Percentiles rank a stretch among this genome's conserved stretches.
Evolutionary conservation across 2,329 filamentous ascomycete species (phyloP).

Genomic region (Hypomyces rosellus): DNA sequence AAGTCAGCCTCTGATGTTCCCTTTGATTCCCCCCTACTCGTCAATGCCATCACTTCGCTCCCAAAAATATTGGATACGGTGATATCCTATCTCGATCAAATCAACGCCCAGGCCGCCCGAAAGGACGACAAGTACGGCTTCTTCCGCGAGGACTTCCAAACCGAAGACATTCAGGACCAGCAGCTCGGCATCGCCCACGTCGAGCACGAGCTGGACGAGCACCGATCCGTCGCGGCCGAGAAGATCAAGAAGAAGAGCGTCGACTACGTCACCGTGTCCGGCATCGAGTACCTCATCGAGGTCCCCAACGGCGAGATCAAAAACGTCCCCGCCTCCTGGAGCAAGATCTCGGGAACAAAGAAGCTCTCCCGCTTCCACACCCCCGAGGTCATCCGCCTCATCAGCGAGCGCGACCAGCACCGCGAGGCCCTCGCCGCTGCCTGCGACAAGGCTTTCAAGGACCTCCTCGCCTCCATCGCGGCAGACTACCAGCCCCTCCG

Average conservation of each 20-base stretch:
- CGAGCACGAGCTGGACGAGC: conserved; percentile 78
- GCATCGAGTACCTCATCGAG: conserved; percentile 93
- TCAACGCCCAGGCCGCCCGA: conserved; percentile 77
- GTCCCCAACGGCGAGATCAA: conserved; percentile 77
- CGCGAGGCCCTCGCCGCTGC: conserved; percentile 89
- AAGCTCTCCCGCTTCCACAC: conserved; percentile 90
- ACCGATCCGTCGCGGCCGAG: conserved; percentile 63
- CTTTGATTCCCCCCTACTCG: conserved; percentile 65
- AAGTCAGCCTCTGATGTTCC: conserved; percentile 59
- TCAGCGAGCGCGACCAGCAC: conserved; percentile 86
- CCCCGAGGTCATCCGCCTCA: conserved; percentile 75
- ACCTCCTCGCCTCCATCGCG: conserved; percentile 66
- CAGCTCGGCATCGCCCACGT: conserved; percentile 89
- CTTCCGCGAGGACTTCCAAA: conserved; percentile 82
- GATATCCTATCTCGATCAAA: conserved; percentile 69
- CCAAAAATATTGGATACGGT: conserved; percentile 71
- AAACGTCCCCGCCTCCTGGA: conserved; percentile 87
- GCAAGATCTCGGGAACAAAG: conserved; percentile 92
- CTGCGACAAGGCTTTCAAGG: conserved; percentile 75
- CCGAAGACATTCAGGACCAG: conserved; percentile 79
- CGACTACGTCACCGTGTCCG: conserved; percentile 75
- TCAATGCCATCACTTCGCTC: conserved; percentile 65
- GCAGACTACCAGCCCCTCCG: conserved; percentile 84
- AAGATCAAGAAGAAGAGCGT: conserved; percentile 66
- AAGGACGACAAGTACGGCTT: conserved; percentile 91